Base-by-base conservation (phyloP, 2,329 filamentous ascomycete species). In the Claviceps pazoutovae region DNA sequence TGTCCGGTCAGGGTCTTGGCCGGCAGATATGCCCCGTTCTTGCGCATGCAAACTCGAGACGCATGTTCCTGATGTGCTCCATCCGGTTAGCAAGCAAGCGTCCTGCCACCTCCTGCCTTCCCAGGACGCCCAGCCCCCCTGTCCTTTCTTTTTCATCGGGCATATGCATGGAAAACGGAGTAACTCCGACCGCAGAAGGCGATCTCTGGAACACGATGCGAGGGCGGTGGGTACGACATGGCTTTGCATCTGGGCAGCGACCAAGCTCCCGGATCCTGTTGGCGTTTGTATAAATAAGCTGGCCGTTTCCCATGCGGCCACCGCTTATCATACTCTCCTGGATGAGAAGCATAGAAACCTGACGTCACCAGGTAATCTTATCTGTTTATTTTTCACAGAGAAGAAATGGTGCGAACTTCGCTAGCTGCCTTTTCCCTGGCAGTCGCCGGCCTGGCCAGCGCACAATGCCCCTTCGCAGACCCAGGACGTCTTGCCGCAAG, bases 401-500 rank as follows among this genome's bases (percentile, higher is more conserved):
- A 37, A 42, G 57, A 39, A 43, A 66, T 67, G 64, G 58, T 63
- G 46, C 57, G 54, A 21, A 46, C 58, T 23, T 50, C 55, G 5
- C 37, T 61, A 11, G 51, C 64, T n/a, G 21, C 58, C 39, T 51
- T 56, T 23, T 58, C 56, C 16, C 38, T 66, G 46, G 60, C 59
- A 49, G 46, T 67, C 44, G 59, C 59, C 19, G 56, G 59, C 34
- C 45, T 68, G 4, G 59, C 57, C 1, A 14, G 11, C 4, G 64
- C 62, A 1, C 59, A 64, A 37, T 70, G 68, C 34, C 68, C 68
- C 8, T 69, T 60, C 52, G 63, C 67, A 19, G 60, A 66, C 19
- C 57, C 59, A 6, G 56, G 46, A 16, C 51, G 46, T 9, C 52
- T 67, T 17, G 60, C 54, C 34, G 57, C 60, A 8, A 59, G 64